These are phyloP conservation scores for Ophiocordyceps camponoti-saundersi DNA, from an alignment of 2,329 filamentous ascomycete species.

Conservation along the genomic window DNA sequence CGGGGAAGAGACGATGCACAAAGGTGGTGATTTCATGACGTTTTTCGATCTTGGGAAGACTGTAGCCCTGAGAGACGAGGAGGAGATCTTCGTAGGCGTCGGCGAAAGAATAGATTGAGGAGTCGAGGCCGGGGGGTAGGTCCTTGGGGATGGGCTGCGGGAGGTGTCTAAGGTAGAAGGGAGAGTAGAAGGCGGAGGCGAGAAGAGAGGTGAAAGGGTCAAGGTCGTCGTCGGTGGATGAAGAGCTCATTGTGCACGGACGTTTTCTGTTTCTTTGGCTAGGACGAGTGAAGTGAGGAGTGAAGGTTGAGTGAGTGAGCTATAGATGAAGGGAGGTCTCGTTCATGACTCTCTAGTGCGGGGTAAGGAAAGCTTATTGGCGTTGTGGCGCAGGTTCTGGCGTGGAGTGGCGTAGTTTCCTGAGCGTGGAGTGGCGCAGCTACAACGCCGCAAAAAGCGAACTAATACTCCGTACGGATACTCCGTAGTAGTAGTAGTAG, in stretches of 20 bases:
- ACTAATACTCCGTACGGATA: too few relatives aligned
- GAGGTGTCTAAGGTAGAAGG: slow-evolving; percentile 21
- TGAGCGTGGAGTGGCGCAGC: too few relatives aligned
- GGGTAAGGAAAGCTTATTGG: too few relatives aligned
- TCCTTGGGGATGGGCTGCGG: slow-evolving; percentile 29
- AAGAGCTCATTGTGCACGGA: too few relatives aligned
- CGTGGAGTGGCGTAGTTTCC: too few relatives aligned
- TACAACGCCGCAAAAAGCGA: too few relatives aligned
- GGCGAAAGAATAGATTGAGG: slow-evolving; percentile 29
- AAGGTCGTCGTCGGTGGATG: background rate
- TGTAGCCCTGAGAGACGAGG: slow-evolving; percentile 22
- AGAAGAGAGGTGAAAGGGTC: slow-evolving; percentile 7
- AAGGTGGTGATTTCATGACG: slow-evolving; percentile 18
- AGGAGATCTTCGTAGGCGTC: slow-evolving; percentile 43
- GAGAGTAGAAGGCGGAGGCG: slow-evolving; percentile 12
- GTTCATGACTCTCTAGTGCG: too few relatives aligned
- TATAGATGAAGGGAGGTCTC: too few relatives aligned
- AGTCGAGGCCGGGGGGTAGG: slow-evolving; percentile 18
- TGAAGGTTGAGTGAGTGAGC: too few relatives aligned
- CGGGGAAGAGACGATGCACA: slow-evolving; percentile 20
- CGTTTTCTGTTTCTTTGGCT: background rate
- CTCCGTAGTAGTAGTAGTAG: too few relatives aligned
- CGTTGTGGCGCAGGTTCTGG: too few relatives aligned
- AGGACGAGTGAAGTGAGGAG: background rate
- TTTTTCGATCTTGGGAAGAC: slow-evolving; percentile 21